Evolutionary conservation across 768 basidiomycete species (phyloP).

Genomic region (Amanita molliuscula): DNA sequence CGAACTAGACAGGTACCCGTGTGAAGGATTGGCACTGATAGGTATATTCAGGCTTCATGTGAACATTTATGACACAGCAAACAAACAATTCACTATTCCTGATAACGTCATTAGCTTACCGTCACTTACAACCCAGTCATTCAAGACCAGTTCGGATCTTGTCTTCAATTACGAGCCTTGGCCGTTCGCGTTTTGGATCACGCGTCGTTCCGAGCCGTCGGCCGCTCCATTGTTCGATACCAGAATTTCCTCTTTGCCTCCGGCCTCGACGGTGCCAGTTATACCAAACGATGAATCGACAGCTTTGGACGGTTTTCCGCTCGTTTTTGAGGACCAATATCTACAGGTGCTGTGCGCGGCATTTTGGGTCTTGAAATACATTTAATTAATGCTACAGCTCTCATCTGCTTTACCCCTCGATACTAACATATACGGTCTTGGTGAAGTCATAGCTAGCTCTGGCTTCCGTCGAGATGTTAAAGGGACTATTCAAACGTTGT

Average conservation of each 20-base stretch:
- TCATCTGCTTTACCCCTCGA: constrained; percentile 54
- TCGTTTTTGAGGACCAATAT: constrained; percentile 77
- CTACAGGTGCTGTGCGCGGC: constrained; percentile 40
- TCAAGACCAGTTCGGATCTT: constrained; percentile 41
- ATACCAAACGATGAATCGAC: constrained; percentile 40
- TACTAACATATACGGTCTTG: constrained; percentile 72
- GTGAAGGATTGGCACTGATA: neutral
- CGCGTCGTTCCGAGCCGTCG: constrained; percentile 48
- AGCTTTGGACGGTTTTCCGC: constrained; percentile 49
- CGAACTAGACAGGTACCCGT: constrained; percentile 6
- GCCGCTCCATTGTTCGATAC: constrained; percentile 62
- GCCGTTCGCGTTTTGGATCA: constrained; percentile 78
- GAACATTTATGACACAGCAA: constrained; percentile 51
- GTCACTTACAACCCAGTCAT: constrained; percentile 19
- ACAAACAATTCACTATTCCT: constrained; percentile 60
- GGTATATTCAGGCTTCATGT: constrained; percentile 43
- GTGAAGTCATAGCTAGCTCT: constrained; percentile 61
- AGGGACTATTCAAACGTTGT: constrained; percentile 57
- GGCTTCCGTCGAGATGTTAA: constrained; percentile 58
- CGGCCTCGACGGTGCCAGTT: constrained; percentile 48
- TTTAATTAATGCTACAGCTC: constrained; percentile 25
- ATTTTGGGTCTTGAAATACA: neutral
- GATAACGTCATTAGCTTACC: constrained; percentile 35
- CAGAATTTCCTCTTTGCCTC: constrained; percentile 47
- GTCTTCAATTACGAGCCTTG: constrained; percentile 53